phyloP scores from a whole-genome alignment of 2,329 filamentous ascomycete species.

The Ophiocordyceps sinensis region DNA sequence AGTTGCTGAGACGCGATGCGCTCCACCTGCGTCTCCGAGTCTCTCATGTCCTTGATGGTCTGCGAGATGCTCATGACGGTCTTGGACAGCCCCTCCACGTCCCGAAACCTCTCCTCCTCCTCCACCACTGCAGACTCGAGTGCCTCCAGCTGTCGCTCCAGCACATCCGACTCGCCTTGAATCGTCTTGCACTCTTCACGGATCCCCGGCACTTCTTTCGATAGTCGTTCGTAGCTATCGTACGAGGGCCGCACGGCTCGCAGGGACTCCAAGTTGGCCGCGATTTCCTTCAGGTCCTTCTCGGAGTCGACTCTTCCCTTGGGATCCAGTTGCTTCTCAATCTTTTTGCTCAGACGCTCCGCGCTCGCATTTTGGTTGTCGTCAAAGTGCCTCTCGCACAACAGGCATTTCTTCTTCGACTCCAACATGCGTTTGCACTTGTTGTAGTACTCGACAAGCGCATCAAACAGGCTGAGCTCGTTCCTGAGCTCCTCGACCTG shows the following conservation, averaged over 20 bases:
- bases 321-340: slow-evolving; percentile 49
- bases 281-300: slow-evolving; percentile 38
- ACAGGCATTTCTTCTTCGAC: slow-evolving; percentile 56
- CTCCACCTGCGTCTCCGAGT: slow-evolving; percentile 58
- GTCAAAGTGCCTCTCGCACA: slow-evolving; percentile 60
- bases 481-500: slow-evolving; percentile 47
- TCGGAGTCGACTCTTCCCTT: slow-evolving; percentile 48
- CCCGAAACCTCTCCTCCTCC: slow-evolving; percentile 50
- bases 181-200: slow-evolving; percentile 47
- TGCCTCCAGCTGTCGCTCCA: slow-evolving; percentile 49
- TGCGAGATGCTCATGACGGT: slow-evolving; percentile 64
- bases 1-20: slow-evolving; percentile 65
- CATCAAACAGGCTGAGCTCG: slow-evolving; percentile 54
- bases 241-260: slow-evolving; percentile 51
- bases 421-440: slow-evolving; percentile 52
- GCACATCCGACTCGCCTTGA: slow-evolving; percentile 44
- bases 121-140: slow-evolving; percentile 53
- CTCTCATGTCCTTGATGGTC: slow-evolving; percentile 55
- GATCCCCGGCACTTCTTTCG: slow-evolving; percentile 55
- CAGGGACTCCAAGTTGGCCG: slow-evolving; percentile 40
- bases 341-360: slow-evolving; percentile 49
- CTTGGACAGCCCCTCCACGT: slow-evolving; percentile 62
- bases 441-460: slow-evolving; percentile 56
- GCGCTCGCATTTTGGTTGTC: slow-evolving; percentile 40
- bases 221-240: slow-evolving; percentile 59